phyloP scores from a whole-genome alignment of 2,329 filamentous ascomycete species.

The Samsoniella hepiali region DNA sequence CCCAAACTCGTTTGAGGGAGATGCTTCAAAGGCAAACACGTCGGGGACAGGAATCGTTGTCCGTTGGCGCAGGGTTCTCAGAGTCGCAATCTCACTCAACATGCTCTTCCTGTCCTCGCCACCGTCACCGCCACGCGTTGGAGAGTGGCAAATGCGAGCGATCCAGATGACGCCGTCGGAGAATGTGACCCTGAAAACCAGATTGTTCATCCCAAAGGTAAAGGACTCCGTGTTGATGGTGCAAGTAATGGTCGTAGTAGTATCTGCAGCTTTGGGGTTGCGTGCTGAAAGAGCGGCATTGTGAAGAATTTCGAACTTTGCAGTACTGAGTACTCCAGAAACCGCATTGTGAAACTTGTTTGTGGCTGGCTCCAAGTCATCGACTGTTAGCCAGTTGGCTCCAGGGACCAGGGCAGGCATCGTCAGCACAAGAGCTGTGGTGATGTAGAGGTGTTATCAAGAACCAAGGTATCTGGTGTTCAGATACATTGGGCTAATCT shows the following conservation, averaged over 20 bases:
- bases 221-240: neutral
- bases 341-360: neutral
- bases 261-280: too few relatives aligned
- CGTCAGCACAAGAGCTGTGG: too few relatives aligned
- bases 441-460: too few relatives aligned
- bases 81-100: slow-evolving; percentile 20
- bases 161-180: neutral
- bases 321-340: neutral
- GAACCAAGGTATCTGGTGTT: too few relatives aligned
- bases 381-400: neutral
- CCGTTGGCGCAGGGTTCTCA: slow-evolving; percentile 15
- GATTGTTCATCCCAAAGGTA: neutral
- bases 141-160: neutral
- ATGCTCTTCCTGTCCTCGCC: neutral
- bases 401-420: too few relatives aligned
- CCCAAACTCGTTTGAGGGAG: slow-evolving; percentile 15
- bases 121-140: too few relatives aligned
- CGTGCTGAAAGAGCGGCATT: neutral
- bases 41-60: slow-evolving; percentile 16
- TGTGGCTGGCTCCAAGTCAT: neutral
- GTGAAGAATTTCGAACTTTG: neutral
- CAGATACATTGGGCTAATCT: too few relatives aligned
- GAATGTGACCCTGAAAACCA: neutral
- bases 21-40: slow-evolving; percentile 13
- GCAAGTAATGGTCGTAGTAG: neutral